Base-by-base conservation (phyloP, 2,329 filamentous ascomycete species). In the Cercospora berteroae region DNA sequence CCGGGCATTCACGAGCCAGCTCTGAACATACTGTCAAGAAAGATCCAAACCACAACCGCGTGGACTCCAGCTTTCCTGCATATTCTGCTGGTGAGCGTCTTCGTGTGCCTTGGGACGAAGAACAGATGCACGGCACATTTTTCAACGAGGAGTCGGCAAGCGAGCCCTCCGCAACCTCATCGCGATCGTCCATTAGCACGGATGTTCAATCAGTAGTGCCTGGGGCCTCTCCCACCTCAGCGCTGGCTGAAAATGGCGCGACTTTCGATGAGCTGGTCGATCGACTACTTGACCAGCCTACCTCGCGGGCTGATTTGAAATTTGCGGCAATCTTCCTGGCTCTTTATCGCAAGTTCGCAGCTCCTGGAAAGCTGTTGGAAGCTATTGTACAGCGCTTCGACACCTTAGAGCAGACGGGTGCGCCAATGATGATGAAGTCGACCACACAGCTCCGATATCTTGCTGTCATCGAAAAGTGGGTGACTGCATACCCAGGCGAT, bases 311-410 rank as follows among this genome's bases (percentile, higher is more conserved):
- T n/a, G 95, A 98, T 76, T 86, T 87, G 66, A 97, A 97, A 78
- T 99, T 97, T 76, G 87, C 88, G 1, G 88, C 93, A 55, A 89
- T 96, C 18, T 98, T 98, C 75, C 84, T 98, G 31, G 97, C 94
- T 71, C 83, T 98, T 13, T 98, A 98, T 80, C 90, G 95, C 69
- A 96, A 95, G 78, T 98, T 99, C 77, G 91, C 93, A 4, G 88
- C 94, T 1, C 95, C 95, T 0, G 86, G 87, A 9, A 86, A 90
- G 71, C 84, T 99, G 4, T 88, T 98, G 62, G 86, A 89, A 48
- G 89, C 92, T 7, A 90, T 98, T 55, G 83, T 96, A 48, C 85
- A 89, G 66, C 89, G 91, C 44, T 88, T 97, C 68, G 90, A 96
- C 71, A 84, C 83, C 16, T 82, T 91, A 25, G 88, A 88, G 74